A percentile compares a stretch with the other conserved stretches of the same genome.
Evolutionary conservation across 2,329 filamentous ascomycete species (phyloP).

Genomic region (Epichloe aotearoae): DNA sequence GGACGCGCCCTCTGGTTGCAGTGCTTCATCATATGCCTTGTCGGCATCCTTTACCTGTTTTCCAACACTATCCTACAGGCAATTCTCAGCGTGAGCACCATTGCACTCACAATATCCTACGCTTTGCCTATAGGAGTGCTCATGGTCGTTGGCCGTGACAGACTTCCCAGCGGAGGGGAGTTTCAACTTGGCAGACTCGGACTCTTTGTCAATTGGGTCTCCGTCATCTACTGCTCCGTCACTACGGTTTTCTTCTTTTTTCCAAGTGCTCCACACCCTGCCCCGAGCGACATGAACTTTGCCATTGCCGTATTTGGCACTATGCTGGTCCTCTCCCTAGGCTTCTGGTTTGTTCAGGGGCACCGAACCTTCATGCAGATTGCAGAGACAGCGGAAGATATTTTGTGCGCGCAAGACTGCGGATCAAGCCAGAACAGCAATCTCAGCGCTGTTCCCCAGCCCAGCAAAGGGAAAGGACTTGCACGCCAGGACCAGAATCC

Average conservation of each 20-base stretch:
- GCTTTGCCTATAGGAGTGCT: constrained; percentile 35
- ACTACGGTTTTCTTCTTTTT: constrained; percentile 43
- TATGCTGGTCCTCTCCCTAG: constrained; percentile 35
- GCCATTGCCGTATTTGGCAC: constrained; percentile 43
- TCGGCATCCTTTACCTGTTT: constrained; percentile 44
- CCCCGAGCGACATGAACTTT: constrained; percentile 40
- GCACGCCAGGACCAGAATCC: background rate
- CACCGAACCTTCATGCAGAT: constrained; percentile 16
- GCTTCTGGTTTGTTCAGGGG: constrained; percentile 38
- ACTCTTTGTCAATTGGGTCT: constrained; percentile 31
- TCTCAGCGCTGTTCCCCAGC: background rate
- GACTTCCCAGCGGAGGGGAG: constrained; percentile 28
- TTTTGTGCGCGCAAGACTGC: constrained; percentile 8
- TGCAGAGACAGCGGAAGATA: constrained; percentile 8
- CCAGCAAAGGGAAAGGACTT: background rate
- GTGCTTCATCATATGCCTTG: constrained; percentile 25
- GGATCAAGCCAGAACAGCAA: background rate
- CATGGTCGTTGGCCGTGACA: constrained; percentile 36
- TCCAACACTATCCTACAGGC: constrained; percentile 38
- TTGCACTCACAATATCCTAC: constrained; percentile 38
- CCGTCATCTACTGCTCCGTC: constrained; percentile 35
- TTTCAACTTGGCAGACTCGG: constrained; percentile 34
- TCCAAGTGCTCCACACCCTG: constrained; percentile 30
- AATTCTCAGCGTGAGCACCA: constrained; percentile 41
- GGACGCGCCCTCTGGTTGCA: constrained; percentile 39